These are phyloP conservation scores for Arachnomyces sp. DNA, from an alignment of 2,329 filamentous ascomycete genomes.

Conservation along the genomic window DNA sequence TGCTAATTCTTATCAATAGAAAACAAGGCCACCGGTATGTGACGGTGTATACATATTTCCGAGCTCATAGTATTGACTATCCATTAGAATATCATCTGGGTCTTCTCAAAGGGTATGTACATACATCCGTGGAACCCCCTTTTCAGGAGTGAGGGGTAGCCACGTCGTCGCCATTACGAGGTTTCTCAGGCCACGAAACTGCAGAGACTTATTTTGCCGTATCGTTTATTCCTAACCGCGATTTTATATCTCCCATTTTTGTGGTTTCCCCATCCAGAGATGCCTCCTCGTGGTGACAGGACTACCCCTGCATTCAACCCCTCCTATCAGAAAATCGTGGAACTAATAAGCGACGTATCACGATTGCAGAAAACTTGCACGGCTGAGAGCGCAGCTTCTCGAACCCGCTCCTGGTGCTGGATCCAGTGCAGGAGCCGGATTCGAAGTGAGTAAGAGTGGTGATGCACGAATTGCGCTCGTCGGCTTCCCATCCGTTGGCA, in stretches of 20 bases:
- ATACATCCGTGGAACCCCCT: neutral
- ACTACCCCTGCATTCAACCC: too few relatives aligned
- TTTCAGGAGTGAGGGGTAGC: neutral
- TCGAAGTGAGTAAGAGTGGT: constrained; percentile 87
- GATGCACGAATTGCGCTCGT: constrained; percentile 96
- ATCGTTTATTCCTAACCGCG: too few relatives aligned
- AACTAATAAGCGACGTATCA: too few relatives aligned
- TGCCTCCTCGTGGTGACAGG: constrained; percentile 11
- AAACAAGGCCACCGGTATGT: constrained; percentile 95
- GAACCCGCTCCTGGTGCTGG: constrained; percentile 78
- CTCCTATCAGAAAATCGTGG: constrained; percentile 6
- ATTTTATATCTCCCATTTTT: too few relatives aligned
- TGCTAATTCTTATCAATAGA: constrained; percentile 50
- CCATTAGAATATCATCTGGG: constrained; percentile 88
- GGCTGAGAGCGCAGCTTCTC: constrained; percentile 85
- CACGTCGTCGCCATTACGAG: neutral
- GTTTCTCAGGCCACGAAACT: too few relatives aligned
- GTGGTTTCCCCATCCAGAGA: neutral
- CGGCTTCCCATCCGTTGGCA: constrained; percentile 97
- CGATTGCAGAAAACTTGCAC: constrained; percentile 76
- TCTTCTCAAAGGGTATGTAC: constrained; percentile 80
- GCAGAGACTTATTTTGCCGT: too few relatives aligned
- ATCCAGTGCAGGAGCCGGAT: constrained; percentile 71
- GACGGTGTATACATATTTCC: constrained; percentile 5
- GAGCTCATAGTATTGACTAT: constrained; percentile 27